Base-by-base conservation (phyloP, 768 basidiomycete genomes). In the Auriscalpium orientale region DNA sequence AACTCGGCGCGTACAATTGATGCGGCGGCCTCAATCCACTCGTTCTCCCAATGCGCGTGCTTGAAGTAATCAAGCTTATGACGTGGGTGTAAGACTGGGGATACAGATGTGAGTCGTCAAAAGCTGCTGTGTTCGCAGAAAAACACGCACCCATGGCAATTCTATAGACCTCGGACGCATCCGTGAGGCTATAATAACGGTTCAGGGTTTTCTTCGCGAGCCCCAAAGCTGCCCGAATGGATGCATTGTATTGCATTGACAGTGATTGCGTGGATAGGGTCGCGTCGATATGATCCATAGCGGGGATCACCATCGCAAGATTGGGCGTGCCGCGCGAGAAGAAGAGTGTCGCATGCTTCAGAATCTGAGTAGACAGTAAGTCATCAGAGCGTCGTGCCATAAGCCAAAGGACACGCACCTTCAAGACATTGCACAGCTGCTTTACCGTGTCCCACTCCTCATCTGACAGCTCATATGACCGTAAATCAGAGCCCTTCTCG, bases 261-360 rank as follows among this genome's bases (percentile, higher is more conserved):
- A 28, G 22, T 2, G 22, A 28, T 5, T 2, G 22, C 3, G 60
- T 38, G 2, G 43, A 15, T 2, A 44, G 43, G n/a, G 12, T 8
- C 13, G 5, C 5, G 49, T 35, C 35, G 10, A 12, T 18, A 8
- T 55, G 36, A 22, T 54, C 22, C 22, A 28, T 28, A 2, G 22
- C 22, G 2, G 22, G 22, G 2, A 28, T 28, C 3, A 28, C 22
- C 22, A 35, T 43, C 0, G 46, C 13, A 10, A 55, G 6, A 9
- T 13, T 49, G 11, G 33, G 47, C 8, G 28, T 12, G 33, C 7
- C 6, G 9, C n/a, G 15, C 34, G 49, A 43, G 49, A 56, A 34
- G 22, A 56, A 56, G 1, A 50, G 28, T 5, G 55, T 50, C 3
- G 33, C 55, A 8, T 56, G 47, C 33, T 56, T 56, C 28, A 50